Percentiles rank a stretch among this genome's conserved stretches.
phyloP scores from a whole-genome alignment of 2,329 filamentous ascomycete genomes.

The Lecanicillium sp. region DNA sequence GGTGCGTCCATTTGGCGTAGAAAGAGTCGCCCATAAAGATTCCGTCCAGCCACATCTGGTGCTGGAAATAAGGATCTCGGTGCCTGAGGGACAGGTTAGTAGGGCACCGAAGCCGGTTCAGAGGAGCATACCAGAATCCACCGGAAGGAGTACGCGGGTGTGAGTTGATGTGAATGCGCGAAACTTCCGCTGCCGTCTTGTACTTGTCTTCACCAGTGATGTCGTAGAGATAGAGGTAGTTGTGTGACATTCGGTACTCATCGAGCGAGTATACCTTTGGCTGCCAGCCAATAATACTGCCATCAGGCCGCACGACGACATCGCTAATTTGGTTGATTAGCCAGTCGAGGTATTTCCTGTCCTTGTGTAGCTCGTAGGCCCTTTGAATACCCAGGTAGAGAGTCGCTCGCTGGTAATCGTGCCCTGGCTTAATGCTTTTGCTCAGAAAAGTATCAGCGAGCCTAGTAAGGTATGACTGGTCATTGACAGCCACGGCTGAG shows the following conservation, averaged over 20 bases:
- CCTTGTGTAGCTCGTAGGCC: slow-evolving; percentile 36
- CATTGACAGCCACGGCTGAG: too few species aligned
- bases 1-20: slow-evolving; percentile 34
- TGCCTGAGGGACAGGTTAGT: slow-evolving; percentile 50
- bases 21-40: slow-evolving; percentile 45
- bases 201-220: slow-evolving; percentile 42
- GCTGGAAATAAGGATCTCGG: slow-evolving; percentile 35
- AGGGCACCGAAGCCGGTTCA: too few species aligned
- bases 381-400: too few species aligned
- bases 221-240: slow-evolving; percentile 44
- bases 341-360: slow-evolving; percentile 38
- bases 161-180: slow-evolving; percentile 40
- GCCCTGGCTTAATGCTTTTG: too few species aligned
- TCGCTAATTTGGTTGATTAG: slow-evolving; percentile 39
- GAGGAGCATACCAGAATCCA: too few species aligned
- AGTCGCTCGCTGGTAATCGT: too few species aligned
- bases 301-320: slow-evolving; percentile 39
- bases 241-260: slow-evolving; percentile 48
- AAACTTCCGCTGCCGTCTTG: slow-evolving; percentile 38
- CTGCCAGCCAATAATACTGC: slow-evolving; percentile 41
- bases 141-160: too few species aligned
- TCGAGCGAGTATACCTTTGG: slow-evolving; percentile 43
- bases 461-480: too few species aligned
- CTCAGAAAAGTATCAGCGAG: too few species aligned
- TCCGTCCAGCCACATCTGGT: slow-evolving; percentile 55